Base-by-base conservation (phyloP, 345 rosid species). In the Rhizophora mangle region DNA sequence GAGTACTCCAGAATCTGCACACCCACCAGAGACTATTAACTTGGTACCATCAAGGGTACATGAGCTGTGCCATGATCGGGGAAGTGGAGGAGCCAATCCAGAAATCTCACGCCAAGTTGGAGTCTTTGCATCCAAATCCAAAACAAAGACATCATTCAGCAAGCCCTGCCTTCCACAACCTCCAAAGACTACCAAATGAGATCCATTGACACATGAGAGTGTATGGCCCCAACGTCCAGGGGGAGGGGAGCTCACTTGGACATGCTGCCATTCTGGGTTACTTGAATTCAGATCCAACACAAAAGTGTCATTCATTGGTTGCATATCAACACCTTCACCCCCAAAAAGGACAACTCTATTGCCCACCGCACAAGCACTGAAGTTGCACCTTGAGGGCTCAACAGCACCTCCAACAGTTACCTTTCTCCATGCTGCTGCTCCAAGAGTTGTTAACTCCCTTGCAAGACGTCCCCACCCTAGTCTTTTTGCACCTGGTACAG, bases 171-270 rank as follows among this genome's bases (percentile, higher is more conserved):
- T 85, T 68, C 98, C 96, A 80, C 98, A 92, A 32, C 97, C 96
- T 47, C 97, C 97, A 76, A 89, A 92, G 43, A 92, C 93, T 67
- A 89, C 96, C 72, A 92, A 76, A 77, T 85, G 75, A 70, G 94
- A 92, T 10, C 94, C 96, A 68, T 89, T 85, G 30, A 92, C 84
- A 70, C 97, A 92, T 52, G 96, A 80, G 53, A 89, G 87, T 0
- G 97, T 89, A 77, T 89, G 97, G 43, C 96, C 96, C 96, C 96
- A 92, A 37, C 94, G 89, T 64, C 93, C 96, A 39, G 96, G 96
- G 22, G 96, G 96, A 32, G 97, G 90, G 43, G 94, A 92, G 77
- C 94, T 88, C 74, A 92, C 97, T 54, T 85, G 89, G 71, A 92
- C 89, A 65, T 86, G 87, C 74, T 88, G 85, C 97, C 96, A 92